phyloP scores from a whole-genome alignment of 176 grass and related monocot genomes.

The bread wheat (Triticum aestivum) region DNA sequence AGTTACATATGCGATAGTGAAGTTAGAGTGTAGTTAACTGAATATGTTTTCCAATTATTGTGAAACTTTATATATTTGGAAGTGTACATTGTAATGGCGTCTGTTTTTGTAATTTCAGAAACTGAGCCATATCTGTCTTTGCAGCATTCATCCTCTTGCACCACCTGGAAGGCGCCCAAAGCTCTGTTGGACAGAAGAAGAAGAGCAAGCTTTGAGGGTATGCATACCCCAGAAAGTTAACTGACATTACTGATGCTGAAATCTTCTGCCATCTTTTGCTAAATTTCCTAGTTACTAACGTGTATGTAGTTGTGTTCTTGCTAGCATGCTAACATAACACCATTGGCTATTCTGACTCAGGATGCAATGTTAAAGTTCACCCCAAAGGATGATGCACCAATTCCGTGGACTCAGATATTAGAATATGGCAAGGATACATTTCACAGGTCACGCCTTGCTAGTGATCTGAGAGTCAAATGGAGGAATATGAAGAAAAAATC shows the following conservation, averaged over 20 bases:
- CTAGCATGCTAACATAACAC: not conserved
- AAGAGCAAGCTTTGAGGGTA: conserved; percentile 60
- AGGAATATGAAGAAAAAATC: conserved; percentile 56
- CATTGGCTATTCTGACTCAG: conserved; percentile 36
- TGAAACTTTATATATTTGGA: not conserved
- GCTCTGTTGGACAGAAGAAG: conserved; percentile 51
- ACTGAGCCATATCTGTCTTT: conserved; percentile 30
- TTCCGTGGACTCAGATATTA: conserved; percentile 58
- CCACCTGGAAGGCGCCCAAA: conserved; percentile 38
- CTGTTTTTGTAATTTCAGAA: not conserved
- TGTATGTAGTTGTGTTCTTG: not conserved
- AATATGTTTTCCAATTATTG: not conserved
- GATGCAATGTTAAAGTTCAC: conserved; percentile 48
- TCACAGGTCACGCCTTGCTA: conserved; percentile 39
- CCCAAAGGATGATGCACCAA: not conserved
- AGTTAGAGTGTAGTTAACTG: not conserved
- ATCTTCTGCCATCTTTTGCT: not conserved
- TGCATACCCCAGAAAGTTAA: conserved; percentile 15
- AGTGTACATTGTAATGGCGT: not conserved
- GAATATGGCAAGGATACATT: conserved; percentile 38
- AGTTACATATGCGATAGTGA: not conserved
- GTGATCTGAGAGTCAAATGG: conserved; percentile 73
- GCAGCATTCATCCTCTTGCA: conserved; percentile 43
- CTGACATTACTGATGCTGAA: not conserved
- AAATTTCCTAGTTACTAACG: not conserved